phyloP scores from a whole-genome alignment of 78 protist species.

The Goniomonas avonlea region DNA sequence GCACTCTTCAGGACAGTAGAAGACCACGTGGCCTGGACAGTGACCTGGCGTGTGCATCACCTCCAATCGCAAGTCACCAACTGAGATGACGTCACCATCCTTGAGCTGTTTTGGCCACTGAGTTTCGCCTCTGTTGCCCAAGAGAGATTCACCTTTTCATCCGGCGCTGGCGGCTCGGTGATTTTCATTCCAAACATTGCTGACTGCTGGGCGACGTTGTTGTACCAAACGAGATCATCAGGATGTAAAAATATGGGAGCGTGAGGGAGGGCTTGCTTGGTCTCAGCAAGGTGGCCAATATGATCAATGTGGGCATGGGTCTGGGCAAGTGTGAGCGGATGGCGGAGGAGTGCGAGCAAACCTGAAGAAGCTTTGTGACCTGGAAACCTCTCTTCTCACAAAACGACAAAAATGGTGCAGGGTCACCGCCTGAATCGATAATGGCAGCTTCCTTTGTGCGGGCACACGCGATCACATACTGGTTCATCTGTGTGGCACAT shows the following conservation, averaged over 20 bases:
- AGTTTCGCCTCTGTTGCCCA: no score
- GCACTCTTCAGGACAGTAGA: not conserved
- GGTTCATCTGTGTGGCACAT: not conserved
- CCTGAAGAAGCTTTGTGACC: not conserved
- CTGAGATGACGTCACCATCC: not conserved
- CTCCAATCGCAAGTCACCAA: not conserved
- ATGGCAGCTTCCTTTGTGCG: not conserved
- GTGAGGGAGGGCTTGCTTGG: not conserved
- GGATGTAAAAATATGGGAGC: not conserved
- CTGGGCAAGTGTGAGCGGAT: no score
- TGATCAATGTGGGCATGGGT: constrained; percentile 3
- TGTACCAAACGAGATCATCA: not conserved
- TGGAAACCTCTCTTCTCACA: not conserved
- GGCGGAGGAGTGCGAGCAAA: no score
- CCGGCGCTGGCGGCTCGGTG: not conserved
- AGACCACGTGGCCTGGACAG: not conserved
- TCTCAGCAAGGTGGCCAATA: not conserved
- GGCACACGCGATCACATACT: not conserved
- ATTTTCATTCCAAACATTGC: not conserved
- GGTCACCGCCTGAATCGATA: not conserved
- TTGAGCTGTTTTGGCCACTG: no score
- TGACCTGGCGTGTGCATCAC: not conserved
- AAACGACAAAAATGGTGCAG: not conserved
- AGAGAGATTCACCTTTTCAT: no score
- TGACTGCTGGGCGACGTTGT: not conserved